Conservation (phyloP, 768 basidiomycete genomes). For the Phaffia australis region DNA sequence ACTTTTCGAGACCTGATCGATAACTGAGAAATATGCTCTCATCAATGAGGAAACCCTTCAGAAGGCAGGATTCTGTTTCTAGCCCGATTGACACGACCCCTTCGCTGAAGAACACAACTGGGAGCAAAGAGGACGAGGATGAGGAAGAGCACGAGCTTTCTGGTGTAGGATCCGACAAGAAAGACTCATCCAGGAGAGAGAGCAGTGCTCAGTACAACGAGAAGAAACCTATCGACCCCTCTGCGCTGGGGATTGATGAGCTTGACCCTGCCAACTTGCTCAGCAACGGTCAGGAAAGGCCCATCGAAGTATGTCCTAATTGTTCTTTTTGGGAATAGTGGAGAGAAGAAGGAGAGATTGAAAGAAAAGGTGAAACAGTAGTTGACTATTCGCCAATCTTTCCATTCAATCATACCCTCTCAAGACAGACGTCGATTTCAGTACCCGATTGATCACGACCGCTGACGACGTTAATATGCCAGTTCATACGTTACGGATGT, state of each 20-base stretch:
- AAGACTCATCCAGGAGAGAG: background rate
- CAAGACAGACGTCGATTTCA: constrained; percentile 2
- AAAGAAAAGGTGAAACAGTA: background rate
- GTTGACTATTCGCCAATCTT: background rate
- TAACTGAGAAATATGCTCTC: background rate
- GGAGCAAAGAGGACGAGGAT: background rate
- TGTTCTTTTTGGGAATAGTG: background rate
- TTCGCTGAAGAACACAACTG: background rate
- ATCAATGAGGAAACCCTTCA: background rate
- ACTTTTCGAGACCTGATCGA: too few relatives aligned
- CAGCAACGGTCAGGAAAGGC: constrained; percentile 2
- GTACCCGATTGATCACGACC: constrained; percentile 1
- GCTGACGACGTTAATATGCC: constrained; percentile 28
- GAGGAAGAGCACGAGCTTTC: constrained; percentile 6
- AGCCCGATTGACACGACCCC: background rate
- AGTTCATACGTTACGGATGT: constrained; percentile 33
- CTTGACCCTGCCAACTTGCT: constrained; percentile 4
- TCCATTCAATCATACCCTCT: too few relatives aligned
- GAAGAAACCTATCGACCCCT: background rate
- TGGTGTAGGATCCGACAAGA: background rate
- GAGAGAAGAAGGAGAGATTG: background rate
- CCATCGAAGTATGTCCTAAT: constrained; percentile 9
- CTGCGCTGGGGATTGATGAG: background rate
- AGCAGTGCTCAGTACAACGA: background rate
- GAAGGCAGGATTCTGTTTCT: background rate